Percentiles rank a stretch among this genome's conserved stretches.
phyloP scores from a whole-genome alignment of 1,284 basidiomycete genomes.

The Athelia sp. region DNA sequence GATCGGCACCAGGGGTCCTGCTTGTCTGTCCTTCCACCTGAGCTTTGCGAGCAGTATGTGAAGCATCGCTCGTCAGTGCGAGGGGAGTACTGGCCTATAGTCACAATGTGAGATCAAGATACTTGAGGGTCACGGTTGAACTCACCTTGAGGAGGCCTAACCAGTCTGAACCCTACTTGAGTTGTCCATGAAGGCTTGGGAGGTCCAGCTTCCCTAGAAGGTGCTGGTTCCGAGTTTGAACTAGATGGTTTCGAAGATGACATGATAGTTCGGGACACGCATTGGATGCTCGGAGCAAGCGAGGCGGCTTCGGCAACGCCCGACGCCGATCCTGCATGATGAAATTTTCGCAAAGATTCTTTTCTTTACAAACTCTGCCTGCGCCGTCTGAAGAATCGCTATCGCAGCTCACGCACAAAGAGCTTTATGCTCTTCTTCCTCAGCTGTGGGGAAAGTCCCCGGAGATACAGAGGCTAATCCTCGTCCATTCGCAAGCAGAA shows the following conservation, averaged over 20 bases:
- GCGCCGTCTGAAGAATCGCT: slow-evolving; percentile 71
- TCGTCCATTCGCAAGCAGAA: slow-evolving; percentile 52
- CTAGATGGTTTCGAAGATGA: not conserved
- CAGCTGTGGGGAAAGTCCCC: slow-evolving; percentile 90
- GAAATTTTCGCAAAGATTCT: slow-evolving; percentile 18
- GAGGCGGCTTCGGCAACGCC: not conserved
- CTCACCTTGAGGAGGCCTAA: not conserved
- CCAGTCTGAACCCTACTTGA: not conserved
- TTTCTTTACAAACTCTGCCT: slow-evolving; percentile 25
- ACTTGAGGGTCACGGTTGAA: not conserved
- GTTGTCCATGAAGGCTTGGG: not conserved
- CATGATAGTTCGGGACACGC: not conserved
- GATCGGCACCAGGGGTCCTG: slow-evolving; percentile 60
- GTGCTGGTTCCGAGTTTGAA: not conserved
- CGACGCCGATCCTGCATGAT: not conserved
- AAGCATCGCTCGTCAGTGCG: slow-evolving; percentile 70
- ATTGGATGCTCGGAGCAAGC: too few species aligned
- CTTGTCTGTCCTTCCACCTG: slow-evolving; percentile 49
- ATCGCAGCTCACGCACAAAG: slow-evolving; percentile 76
- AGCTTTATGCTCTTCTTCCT: slow-evolving; percentile 35
- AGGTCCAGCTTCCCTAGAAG: not conserved
- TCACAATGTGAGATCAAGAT: not conserved
- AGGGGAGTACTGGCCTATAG: slow-evolving; percentile 50
- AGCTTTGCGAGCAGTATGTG: slow-evolving; percentile 64
- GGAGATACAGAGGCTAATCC: slow-evolving; percentile 68